These are phyloP conservation scores for Podospora bellae-mahoneyi DNA, from an alignment of 495 filamentous ascomycete species.

Conservation along the genomic window DNA sequence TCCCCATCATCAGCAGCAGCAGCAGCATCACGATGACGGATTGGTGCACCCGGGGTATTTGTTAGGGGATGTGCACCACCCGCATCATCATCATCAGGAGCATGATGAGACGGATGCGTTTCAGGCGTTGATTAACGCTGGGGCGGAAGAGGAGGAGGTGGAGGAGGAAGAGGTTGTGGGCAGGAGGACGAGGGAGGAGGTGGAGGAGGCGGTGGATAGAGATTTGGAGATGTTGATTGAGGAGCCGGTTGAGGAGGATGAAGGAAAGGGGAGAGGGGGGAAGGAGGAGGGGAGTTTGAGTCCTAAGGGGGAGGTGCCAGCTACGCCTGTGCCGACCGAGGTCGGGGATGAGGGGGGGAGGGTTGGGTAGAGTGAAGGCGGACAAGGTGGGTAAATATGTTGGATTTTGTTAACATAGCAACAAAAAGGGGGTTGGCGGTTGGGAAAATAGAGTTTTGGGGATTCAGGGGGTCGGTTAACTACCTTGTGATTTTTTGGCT, in stretches of 20 bases:
- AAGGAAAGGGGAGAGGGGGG: conserved; percentile 13
- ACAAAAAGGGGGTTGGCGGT: no score
- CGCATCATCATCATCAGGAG: conserved; percentile 24
- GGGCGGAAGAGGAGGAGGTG: conserved; percentile 21
- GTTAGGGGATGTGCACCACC: conserved; percentile 11
- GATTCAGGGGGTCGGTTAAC: no score
- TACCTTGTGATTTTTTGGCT: no score
- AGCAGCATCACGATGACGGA: conserved; percentile 19
- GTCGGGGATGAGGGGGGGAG: neutral
- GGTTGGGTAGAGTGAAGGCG: neutral
- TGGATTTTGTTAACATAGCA: neutral
- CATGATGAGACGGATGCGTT: conserved; percentile 37
- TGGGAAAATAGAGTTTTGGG: no score
- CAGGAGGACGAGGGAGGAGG: conserved; percentile 11
- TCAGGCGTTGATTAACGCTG: conserved; percentile 43
- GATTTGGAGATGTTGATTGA: conserved; percentile 56
- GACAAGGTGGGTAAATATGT: neutral
- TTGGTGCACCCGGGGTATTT: conserved; percentile 13
- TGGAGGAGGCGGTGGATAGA: conserved; percentile 39
- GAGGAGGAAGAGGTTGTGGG: neutral
- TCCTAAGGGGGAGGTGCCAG: neutral
- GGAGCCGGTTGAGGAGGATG: conserved; percentile 33
- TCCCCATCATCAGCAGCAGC: conserved; percentile 17
- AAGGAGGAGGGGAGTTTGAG: neutral
- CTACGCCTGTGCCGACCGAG: neutral